Base-by-base conservation (phyloP, 345 rosid genomes). In the Eucalyptus lansdowneana region DNA sequence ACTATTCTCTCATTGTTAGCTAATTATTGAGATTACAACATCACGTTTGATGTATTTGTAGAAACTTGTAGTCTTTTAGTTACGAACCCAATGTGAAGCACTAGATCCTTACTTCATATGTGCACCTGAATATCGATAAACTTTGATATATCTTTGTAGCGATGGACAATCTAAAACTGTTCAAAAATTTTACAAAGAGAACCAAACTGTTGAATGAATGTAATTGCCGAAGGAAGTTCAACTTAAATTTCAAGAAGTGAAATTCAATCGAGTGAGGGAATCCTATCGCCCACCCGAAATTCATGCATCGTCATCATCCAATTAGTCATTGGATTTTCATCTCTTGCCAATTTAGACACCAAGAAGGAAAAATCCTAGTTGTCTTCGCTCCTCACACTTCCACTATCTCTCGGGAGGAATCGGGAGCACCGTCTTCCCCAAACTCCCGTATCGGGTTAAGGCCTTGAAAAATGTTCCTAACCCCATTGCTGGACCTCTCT, bases 51-150 rank as follows among this genome's bases (percentile, higher is more conserved):
- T 16, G 27, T 37, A 0, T 34, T 72, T 34, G 44, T 10, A 21
- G 21, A 34, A 72, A 72, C 14, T 37, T 37, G 17, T 34, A 37
- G 44, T 72, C 13, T 11, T 9, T 7, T 72, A 19, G 45, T 34
- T 37, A 72, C 2, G 0, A 72, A 72, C 27, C 8, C 44, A 31
- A 37, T 56, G 29, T 56, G 62, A 24, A 56, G 62, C 29, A 22
- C 62, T 56, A 56, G 0, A 56, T 56, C 29, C 62, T 56, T 56
- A 24, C 29, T 56, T 56, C 27, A 56, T 2, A 56, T 56, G 62
- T 56, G 1, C 29, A 0, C 12, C 29, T 56, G 6, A 9, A 24
- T 22, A 56, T 24, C 24, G 5, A 7, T 53, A 10, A 1, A 53
- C 56, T 53, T 51, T 51, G 56, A 17, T 53, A 56, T 9, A 4